phyloP scores from a whole-genome alignment of 2,329 filamentous ascomycete species.

The Pseudopyrenochaeta lycopersici region DNA sequence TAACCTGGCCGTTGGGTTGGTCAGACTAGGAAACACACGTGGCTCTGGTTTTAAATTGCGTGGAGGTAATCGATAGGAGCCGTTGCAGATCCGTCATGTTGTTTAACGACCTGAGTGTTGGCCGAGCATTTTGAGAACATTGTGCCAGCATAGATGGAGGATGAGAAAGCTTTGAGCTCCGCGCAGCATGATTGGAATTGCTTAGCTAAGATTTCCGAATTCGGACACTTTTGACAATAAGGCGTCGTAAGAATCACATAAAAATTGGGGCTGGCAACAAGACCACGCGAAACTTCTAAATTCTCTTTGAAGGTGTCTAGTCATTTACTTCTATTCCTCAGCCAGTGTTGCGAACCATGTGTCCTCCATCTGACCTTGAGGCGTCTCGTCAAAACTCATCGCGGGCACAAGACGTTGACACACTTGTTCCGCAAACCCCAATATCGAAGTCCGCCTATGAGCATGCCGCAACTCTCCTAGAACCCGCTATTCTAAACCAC shows the following conservation, averaged over 20 bases:
- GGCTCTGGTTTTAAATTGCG: too few relatives aligned
- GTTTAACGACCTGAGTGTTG: too few relatives aligned
- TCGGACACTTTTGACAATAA: neutral
- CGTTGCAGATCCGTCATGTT: too few relatives aligned
- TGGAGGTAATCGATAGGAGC: too few relatives aligned
- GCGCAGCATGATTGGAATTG: too few relatives aligned
- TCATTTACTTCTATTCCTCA: neutral
- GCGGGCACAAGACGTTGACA: neutral
- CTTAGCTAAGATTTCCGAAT: neutral
- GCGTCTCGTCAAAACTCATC: neutral
- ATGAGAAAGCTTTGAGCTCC: too few relatives aligned
- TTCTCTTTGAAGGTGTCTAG: neutral
- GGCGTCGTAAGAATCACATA: neutral
- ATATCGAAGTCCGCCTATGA: constrained; percentile 57
- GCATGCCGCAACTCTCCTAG: constrained; percentile 62
- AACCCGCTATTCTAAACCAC: constrained; percentile 70
- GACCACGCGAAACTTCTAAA: neutral
- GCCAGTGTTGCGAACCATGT: constrained; percentile 18
- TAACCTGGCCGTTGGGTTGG: too few relatives aligned
- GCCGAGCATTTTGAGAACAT: too few relatives aligned
- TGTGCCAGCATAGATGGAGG: too few relatives aligned
- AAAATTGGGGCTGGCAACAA: neutral
- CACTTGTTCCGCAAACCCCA: constrained; percentile 56
- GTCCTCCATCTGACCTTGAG: constrained; percentile 24
- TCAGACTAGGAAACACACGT: too few relatives aligned